phyloP scores from a whole-genome alignment of 1,139 yeast genomes.

The Candida sp. region DNA sequence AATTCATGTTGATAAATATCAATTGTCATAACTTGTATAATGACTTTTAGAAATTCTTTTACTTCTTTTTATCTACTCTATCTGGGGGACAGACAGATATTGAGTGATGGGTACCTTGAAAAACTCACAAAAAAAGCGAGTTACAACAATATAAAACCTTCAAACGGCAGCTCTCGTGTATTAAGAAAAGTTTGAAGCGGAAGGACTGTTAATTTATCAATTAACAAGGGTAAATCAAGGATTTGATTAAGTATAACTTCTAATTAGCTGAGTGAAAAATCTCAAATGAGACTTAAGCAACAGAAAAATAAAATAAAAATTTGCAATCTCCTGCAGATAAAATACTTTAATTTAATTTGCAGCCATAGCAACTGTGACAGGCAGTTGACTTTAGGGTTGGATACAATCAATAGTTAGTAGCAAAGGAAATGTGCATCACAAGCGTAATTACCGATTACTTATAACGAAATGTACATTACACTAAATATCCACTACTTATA shows the following conservation, averaged over 20 bases:
- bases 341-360: not conserved
- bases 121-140: slow-evolving; percentile 34
- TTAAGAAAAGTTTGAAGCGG: slow-evolving; percentile 1
- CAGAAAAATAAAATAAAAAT: slow-evolving; percentile 1
- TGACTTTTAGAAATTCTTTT: not conserved
- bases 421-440: too few relatives aligned
- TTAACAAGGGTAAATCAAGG: not conserved
- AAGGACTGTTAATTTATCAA: not conserved
- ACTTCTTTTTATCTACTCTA: slow-evolving; percentile 2
- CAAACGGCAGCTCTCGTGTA: slow-evolving; percentile 52
- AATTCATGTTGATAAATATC: slow-evolving; percentile 14
- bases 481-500: slow-evolving; percentile 11
- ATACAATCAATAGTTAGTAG: not conserved
- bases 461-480: too few relatives aligned
- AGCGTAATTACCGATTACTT: too few relatives aligned
- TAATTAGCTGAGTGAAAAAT: not conserved
- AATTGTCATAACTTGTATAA: slow-evolving; percentile 22
- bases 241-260: not conserved
- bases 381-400: not conserved
- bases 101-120: slow-evolving; percentile 1
- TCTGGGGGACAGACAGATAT: slow-evolving; percentile 8
- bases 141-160: slow-evolving; percentile 22
- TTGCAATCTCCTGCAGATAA: slow-evolving; percentile 2
- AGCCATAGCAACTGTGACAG: not conserved
- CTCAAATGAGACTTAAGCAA: not conserved